Evolutionary conservation across 345 rosid species (phyloP).

Genomic region (Odontarrhena argentea): DNA sequence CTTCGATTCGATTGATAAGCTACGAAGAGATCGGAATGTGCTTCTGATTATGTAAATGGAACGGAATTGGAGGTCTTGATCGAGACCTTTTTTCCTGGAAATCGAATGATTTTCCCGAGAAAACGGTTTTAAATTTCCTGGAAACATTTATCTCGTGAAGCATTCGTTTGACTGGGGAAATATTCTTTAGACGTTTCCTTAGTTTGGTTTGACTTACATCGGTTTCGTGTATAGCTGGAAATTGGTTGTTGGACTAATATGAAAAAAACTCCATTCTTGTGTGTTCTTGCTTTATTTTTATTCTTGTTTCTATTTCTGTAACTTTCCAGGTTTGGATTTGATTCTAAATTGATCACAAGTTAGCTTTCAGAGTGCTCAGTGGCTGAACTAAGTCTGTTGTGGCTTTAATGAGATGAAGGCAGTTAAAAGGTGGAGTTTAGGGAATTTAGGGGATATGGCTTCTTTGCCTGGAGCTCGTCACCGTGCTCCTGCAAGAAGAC

Average conservation of each 20-base stretch:
- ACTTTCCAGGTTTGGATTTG: slow-evolving; percentile 24
- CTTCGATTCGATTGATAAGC: slow-evolving; percentile 14
- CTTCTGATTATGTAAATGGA: slow-evolving; percentile 14
- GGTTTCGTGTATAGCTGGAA: slow-evolving; percentile 7
- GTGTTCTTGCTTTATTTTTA: not conserved
- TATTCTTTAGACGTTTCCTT: not conserved
- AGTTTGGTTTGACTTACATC: slow-evolving; percentile 33
- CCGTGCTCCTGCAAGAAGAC: slow-evolving; percentile 72
- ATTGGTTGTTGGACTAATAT: slow-evolving; percentile 24
- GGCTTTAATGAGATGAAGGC: slow-evolving; percentile 62
- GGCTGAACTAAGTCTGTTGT: not conserved
- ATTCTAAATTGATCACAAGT: not conserved
- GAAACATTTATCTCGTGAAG: slow-evolving; percentile 25
- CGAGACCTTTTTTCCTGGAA: slow-evolving; percentile 10
- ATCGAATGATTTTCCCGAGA: slow-evolving; percentile 25
- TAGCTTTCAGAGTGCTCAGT: slow-evolving; percentile 3
- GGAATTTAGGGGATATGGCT: slow-evolving; percentile 69
- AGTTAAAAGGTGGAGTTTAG: slow-evolving; percentile 67
- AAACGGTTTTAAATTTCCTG: slow-evolving; percentile 2
- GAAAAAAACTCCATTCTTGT: not conserved
- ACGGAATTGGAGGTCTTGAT: not conserved
- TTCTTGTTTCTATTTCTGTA: slow-evolving; percentile 25
- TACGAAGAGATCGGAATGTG: slow-evolving; percentile 30
- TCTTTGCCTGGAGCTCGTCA: slow-evolving; percentile 68
- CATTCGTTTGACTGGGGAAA: slow-evolving; percentile 1